Evolutionary conservation across 2,329 filamentous ascomycete species (phyloP), one percentile per base, ranked within the genome.

Genomic region (Trichophyton benhamiae): DNA sequence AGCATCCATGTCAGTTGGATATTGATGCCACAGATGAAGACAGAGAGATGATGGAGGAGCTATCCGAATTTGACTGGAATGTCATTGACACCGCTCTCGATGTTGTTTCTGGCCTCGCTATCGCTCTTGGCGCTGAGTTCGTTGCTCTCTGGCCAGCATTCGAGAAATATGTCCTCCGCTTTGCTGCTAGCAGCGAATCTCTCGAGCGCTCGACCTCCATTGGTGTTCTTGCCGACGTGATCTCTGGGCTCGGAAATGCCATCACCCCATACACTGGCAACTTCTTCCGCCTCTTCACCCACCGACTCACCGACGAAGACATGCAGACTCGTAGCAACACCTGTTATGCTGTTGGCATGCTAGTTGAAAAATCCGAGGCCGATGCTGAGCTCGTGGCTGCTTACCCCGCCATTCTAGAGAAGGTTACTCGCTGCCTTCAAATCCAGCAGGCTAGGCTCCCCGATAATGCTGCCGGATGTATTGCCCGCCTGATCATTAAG

Each of bases 1-100:
- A 88, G 65, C 94, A 99, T 77, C 86, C 89, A 61, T 96, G 90
- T 79, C 94, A 99, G 77, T 84, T 92, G 70, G 92, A 96, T 71
- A 83, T 95, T 22, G 89, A 87, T 53, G 87, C 88, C 63, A 87
- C 89, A 64, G 87, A 89, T 61, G 91, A 92, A 67, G 83, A 87
- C 64, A 82, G 84, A 61, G 85, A 86, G n/a, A 79, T 85, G 8
- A 84, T 88, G 61, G 79, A 84, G 58, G 92, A 91, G 72, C 88
- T 87, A 33, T 95, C 92, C 1, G 94, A 99, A 77, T 96, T 95
- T 70, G 94, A 97, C 79, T 97, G 94, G 94, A 83, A 96, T 17
- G 87, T 96, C 59, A 87, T 97, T 60, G 94, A 99, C 77, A 96
- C 91, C 8, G 91, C 90, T 41, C 83, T 97, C 61, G 94, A 97